These are phyloP conservation scores for Didymellaceae sp. DNA, from an alignment of 2,329 filamentous ascomycete genomes.

Conservation along the genomic window DNA sequence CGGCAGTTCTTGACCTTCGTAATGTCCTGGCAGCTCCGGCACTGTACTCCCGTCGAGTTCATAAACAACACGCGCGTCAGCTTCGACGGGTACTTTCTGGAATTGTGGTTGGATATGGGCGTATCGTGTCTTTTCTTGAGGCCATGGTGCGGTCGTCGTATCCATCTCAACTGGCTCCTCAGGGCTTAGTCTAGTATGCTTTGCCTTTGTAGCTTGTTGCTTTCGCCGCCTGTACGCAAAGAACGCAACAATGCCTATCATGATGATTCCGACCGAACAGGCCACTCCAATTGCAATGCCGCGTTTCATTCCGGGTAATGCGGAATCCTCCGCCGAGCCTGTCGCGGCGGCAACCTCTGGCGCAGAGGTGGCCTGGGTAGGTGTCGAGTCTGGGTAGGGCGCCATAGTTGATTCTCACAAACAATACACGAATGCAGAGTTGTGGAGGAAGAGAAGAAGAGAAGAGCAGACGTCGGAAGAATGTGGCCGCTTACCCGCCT, in stretches of 20 bases:
- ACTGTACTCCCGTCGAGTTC: conserved; percentile 30
- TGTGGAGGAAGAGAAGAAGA: not conserved
- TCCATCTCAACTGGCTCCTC: conserved; percentile 17
- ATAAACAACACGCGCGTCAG: conserved; percentile 28
- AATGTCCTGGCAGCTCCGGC: conserved; percentile 29
- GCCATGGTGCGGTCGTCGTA: conserved; percentile 1
- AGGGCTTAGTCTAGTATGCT: conserved; percentile 3
- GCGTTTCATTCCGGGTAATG: conserved; percentile 39
- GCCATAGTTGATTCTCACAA: conserved; percentile 8
- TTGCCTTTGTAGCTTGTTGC: conserved; percentile 14
- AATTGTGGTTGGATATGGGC: no score
- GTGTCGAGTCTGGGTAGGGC: conserved; percentile 9
- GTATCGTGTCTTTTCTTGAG: conserved; percentile 23
- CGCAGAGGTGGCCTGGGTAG: not conserved
- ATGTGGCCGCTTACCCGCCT: conserved; percentile 1
- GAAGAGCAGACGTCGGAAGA: not conserved
- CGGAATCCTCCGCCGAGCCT: conserved; percentile 7
- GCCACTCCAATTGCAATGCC: conserved; percentile 39
- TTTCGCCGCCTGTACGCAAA: conserved; percentile 31
- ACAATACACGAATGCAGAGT: not conserved
- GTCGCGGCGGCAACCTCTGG: not conserved
- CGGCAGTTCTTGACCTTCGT: conserved; percentile 24
- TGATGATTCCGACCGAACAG: conserved; percentile 29
- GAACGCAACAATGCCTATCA: conserved; percentile 31
- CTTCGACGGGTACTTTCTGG: conserved; percentile 26